Evolutionary conservation across 2,329 filamentous ascomycete species (phyloP).

Genomic region (Pestalotiopsis sp.): DNA sequence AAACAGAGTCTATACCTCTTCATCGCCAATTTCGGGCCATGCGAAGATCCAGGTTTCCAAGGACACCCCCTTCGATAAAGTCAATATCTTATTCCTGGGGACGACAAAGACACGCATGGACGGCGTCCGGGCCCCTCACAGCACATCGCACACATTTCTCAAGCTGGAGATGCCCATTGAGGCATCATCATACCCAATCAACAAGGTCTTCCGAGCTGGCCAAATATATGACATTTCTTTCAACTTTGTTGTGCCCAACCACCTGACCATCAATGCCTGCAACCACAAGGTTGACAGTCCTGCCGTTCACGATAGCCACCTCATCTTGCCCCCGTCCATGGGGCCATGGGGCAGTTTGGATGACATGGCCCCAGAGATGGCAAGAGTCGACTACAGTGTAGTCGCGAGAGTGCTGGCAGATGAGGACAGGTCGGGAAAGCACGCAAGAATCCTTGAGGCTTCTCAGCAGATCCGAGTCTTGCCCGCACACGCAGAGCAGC

Average conservation of each 20-base stretch:
- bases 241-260: slow-evolving; percentile 58
- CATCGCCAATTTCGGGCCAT: slow-evolving; percentile 50
- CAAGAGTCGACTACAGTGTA: slow-evolving; percentile 52
- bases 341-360: slow-evolving; percentile 50
- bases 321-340: slow-evolving; percentile 53
- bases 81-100: slow-evolving; percentile 56
- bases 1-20: slow-evolving; percentile 57
- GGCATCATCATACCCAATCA: slow-evolving; percentile 45
- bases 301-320: slow-evolving; percentile 51
- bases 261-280: slow-evolving; percentile 58
- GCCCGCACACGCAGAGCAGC: slow-evolving; percentile 48
- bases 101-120: slow-evolving; percentile 51
- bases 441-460: slow-evolving; percentile 38
- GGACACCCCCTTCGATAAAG: slow-evolving; percentile 48
- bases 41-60: slow-evolving; percentile 45
- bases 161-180: slow-evolving; percentile 37
- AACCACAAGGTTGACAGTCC: slow-evolving; percentile 46
- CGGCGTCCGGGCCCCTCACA: slow-evolving; percentile 47
- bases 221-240: slow-evolving; percentile 54
- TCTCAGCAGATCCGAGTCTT: slow-evolving; percentile 52
- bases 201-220: slow-evolving; percentile 48
- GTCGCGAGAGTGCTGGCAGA: slow-evolving; percentile 44
- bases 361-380: slow-evolving; percentile 56
- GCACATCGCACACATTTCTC: slow-evolving; percentile 50
- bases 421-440: slow-evolving; percentile 25